Base-by-base conservation (phyloP, 306 rosid genomes). In the Oemleria cerasiformis region DNA sequence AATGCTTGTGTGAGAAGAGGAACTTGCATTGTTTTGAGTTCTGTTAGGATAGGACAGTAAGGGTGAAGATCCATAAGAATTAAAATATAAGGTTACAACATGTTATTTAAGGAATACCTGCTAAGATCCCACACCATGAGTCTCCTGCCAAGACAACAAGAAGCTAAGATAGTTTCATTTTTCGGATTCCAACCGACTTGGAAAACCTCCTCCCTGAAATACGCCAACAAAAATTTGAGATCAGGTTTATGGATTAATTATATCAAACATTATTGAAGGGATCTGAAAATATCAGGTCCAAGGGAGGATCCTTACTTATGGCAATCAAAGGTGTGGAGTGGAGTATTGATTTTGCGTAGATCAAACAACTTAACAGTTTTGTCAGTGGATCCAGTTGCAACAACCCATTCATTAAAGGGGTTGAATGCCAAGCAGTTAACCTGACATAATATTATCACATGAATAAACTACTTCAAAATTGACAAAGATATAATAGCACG, bases 41-140 rank as follows among this genome's bases (percentile, higher is more conserved):
- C 40, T 42, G 17, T 2, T 57, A 15, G 1, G 8, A 44, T 15
- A 48, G 53, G 40, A 65, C 13, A 48, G 43, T 20, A 5, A 34
- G 20, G 16, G 19, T 51, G 11, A 68, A 13, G 19, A 54, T 39
- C 48, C 5, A 14, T 25, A 20, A 17, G 30, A 30, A 12, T 20
- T 41, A 72, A 59, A 76, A 42, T 8, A 44, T 23, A 72, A 30
- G 65, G 58, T 15, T 68, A 34, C 20, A 79, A 77, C n/a, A 21
- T 63, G 57, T 74, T 63, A 47, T 20, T 25, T 63, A 8, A 73
- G 63, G 63, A 67, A 68, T 88, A 95, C 99, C 99, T 95, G 96
- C 99, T 95, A 65, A 89, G 97, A 84, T 95, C 96, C 99, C 99
- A 95, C 81, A 95, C 97, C 99, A 95, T 95, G 65, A 95, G 99